Base-by-base conservation (phyloP, 352 stramenopile genomes). In the Phytophthora idaei region DNA sequence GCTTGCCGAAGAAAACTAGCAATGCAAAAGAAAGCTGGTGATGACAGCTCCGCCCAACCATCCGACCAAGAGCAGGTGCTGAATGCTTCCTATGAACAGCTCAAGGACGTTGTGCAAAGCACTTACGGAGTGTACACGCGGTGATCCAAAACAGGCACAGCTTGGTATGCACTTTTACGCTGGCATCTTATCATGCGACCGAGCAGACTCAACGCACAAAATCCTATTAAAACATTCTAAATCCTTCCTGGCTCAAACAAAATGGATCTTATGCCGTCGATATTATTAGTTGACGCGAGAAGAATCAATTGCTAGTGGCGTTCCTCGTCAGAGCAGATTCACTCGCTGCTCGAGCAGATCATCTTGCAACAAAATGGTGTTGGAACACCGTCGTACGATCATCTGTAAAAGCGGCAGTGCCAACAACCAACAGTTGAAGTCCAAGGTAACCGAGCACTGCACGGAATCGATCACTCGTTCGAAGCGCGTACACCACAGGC, bases 81-180 rank as follows among this genome's bases (percentile, higher is more conserved):
- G 31, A 36, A 15, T 11, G 27, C 17, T 44, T 52, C 52, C 3
- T 91, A 87, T 54, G 60, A 74, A 21, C 73, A 69, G 1, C 61
- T 91, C 8, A 89, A 90, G 39, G 71, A 80, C 58, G 57, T 76
- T 53, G 75, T 90, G 1, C 78, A 91, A 58, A 78, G 81, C 21
- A 73, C 73, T 37, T 90, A 76, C 45, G 75, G 81, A 44, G 61
- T 90, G 39, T 87, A 87, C 62, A 73, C 51, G 48, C 57, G 46
- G 2, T 73, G 41, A 61, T 57, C 7, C 28, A 42, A 39, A 55
- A 44, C 41, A 14, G n/a, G 32, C 49, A 32, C 14, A 4, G 11
- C 21, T 21, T 21, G 21, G 21, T 21, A 14, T 42, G 21, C 34
- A 14, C 2, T 39, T 21, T 17, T 47, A 46, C 28, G 28, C 39